phyloP scores from a whole-genome alignment of 192 early-diverging fungal genomes.

The Backusella australiensis region DNA sequence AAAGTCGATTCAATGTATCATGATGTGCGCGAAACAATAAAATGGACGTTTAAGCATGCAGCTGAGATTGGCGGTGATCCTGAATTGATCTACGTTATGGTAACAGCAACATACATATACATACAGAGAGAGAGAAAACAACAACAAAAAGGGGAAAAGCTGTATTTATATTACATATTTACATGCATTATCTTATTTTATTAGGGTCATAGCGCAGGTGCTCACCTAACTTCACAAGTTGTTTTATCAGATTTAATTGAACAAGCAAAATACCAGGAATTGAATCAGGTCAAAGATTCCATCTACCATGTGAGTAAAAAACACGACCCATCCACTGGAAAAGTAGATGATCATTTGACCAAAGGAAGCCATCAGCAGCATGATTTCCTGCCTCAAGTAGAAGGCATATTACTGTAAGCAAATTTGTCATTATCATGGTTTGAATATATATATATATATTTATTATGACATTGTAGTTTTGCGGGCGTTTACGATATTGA shows the following conservation, averaged over 20 bases:
- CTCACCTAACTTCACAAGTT: constrained; percentile 38
- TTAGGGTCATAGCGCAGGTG: constrained; percentile 46
- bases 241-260: constrained; percentile 35
- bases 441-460: not conserved
- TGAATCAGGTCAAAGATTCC: not conserved
- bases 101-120: constrained; percentile 8
- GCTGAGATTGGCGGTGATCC: constrained; percentile 32
- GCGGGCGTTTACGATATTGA: constrained; percentile 53
- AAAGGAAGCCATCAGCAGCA: not conserved
- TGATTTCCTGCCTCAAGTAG: constrained; percentile 36
- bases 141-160: not conserved
- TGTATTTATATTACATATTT: not conserved
- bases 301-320: constrained; percentile 9
- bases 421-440: not conserved
- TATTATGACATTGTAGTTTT: constrained; percentile 11
- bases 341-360: not conserved
- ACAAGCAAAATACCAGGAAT: constrained; percentile 18
- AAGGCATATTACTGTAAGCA: constrained; percentile 38
- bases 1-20: constrained; percentile 38
- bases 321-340: constrained; percentile 10
- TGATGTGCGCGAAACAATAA: constrained; percentile 44
- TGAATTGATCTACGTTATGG: constrained; percentile 42
- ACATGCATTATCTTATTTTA: not conserved
- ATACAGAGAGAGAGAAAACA: not conserved
- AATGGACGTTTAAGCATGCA: constrained; percentile 45